A percentile compares a stretch with the other conserved stretches of the same genome.
Conservation (phyloP, 371 early-diverging fungal species). For the Coemansia sp. region DNA sequence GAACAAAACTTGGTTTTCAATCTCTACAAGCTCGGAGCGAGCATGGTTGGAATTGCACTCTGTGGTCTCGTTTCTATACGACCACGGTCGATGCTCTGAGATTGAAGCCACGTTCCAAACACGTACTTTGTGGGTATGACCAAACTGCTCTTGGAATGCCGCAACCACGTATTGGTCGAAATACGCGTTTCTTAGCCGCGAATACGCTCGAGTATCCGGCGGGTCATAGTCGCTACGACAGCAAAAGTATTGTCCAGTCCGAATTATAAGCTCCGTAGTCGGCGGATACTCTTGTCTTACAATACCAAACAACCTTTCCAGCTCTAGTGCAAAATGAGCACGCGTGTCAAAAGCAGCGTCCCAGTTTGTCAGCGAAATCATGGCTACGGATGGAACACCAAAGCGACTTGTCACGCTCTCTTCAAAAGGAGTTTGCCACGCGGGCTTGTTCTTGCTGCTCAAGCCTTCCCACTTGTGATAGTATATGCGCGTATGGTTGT, state of each 20-base stretch:
- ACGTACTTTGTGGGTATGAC: slow-evolving; percentile 14
- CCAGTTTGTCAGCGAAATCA: slow-evolving; percentile 60
- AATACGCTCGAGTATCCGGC: slow-evolving; percentile 47
- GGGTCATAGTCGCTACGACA: slow-evolving; percentile 54
- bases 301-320: slow-evolving; percentile 39
- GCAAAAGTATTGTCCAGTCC: slow-evolving; percentile 59
- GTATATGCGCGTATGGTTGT: slow-evolving; percentile 14
- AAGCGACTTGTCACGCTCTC: slow-evolving; percentile 11
- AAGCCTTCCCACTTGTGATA: slow-evolving; percentile 59
- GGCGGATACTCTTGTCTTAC: slow-evolving; percentile 46
- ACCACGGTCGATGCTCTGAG: slow-evolving; percentile 8
- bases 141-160: slow-evolving; percentile 42
- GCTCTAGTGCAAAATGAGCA: slow-evolving; percentile 35
- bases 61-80: background rate
- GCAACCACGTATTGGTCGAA: slow-evolving; percentile 49
- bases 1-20: slow-evolving; percentile 22
- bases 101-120: slow-evolving; percentile 16
- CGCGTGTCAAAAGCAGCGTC: slow-evolving; percentile 56
- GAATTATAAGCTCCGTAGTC: slow-evolving; percentile 50
- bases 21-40: slow-evolving; percentile 15
- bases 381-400: slow-evolving; percentile 31
- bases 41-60: slow-evolving; percentile 19
- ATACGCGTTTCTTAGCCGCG: slow-evolving; percentile 50
- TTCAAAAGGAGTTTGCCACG: slow-evolving; percentile 47
- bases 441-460: slow-evolving; percentile 52